These are phyloP conservation scores for Penicillium maclennaniae DNA, from an alignment of 495 filamentous ascomycete genomes.

Conservation along the genomic window DNA sequence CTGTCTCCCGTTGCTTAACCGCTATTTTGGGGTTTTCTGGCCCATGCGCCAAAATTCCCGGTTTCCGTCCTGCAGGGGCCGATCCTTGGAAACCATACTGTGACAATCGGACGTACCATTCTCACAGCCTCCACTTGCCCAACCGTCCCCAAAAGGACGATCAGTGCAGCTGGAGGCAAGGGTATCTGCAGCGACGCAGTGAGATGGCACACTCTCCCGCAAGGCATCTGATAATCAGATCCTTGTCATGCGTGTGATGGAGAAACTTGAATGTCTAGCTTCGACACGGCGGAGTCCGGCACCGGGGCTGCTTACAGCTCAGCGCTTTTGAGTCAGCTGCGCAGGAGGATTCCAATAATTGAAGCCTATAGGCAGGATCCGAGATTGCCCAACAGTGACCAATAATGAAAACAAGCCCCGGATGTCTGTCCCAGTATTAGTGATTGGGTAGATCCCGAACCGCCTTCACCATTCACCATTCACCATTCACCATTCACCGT, in stretches of 20 bases:
- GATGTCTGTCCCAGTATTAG: neutral
- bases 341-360: neutral
- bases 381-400: neutral
- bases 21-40: neutral
- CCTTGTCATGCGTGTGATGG: slow-evolving; percentile 12
- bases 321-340: neutral
- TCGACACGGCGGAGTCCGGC: neutral
- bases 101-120: slow-evolving; percentile 18
- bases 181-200: slow-evolving; percentile 21
- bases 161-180: slow-evolving; percentile 19
- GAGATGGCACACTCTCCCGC: slow-evolving; percentile 19
- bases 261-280: neutral
- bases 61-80: slow-evolving; percentile 14
- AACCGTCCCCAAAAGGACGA: slow-evolving; percentile 8
- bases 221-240: slow-evolving; percentile 3
- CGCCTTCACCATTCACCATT: neutral
- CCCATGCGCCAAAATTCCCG: neutral
- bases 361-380: neutral
- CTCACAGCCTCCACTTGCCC: neutral
- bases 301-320: neutral
- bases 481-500: too few species aligned
- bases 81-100: slow-evolving; percentile 18
- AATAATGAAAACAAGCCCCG: neutral
- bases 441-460: neutral
- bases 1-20: slow-evolving; percentile 1